These are phyloP conservation scores for Leucocoprinus birnbaumii DNA, from an alignment of 768 basidiomycete genomes.

Conservation along the genomic window DNA sequence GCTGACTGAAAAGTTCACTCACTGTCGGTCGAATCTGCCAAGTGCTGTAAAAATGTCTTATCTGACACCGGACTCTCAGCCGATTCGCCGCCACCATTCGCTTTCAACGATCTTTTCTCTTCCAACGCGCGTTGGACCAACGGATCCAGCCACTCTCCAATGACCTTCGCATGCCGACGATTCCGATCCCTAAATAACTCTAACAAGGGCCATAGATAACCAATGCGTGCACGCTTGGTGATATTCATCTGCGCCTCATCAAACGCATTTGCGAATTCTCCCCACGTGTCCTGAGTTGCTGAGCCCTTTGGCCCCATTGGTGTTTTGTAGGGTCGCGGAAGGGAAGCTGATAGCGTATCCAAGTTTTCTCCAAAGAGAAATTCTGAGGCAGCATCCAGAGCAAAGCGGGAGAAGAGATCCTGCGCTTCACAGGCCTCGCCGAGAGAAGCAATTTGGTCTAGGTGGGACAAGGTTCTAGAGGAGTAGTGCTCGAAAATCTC, in stretches of 20 bases:
- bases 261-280: constrained; percentile 59
- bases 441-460: constrained; percentile 37
- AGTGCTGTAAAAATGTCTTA: constrained; percentile 64
- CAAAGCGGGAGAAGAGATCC: constrained; percentile 66
- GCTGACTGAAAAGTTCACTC: constrained; percentile 14
- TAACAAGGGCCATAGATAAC: constrained; percentile 58
- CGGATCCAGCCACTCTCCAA: constrained; percentile 62
- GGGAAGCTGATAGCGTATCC: constrained; percentile 51
- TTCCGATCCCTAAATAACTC: constrained; percentile 59
- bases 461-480: constrained; percentile 41
- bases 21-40: constrained; percentile 67
- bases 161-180: constrained; percentile 41
- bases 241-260: constrained; percentile 52
- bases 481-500: constrained; percentile 62
- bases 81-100: constrained; percentile 18
- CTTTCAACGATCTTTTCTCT: constrained; percentile 35
- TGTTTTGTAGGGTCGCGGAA: constrained; percentile 47
- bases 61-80: constrained; percentile 36
- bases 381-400: constrained; percentile 69
- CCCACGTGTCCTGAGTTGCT: constrained; percentile 57
- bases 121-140: constrained; percentile 53
- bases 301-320: constrained; percentile 57
- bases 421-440: constrained; percentile 56
- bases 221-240: constrained; percentile 46
- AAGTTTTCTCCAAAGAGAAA: constrained; percentile 70